Evolutionary conservation across 2,329 filamentous ascomycete species (phyloP).

Genomic region (Apiospora arundinis): DNA sequence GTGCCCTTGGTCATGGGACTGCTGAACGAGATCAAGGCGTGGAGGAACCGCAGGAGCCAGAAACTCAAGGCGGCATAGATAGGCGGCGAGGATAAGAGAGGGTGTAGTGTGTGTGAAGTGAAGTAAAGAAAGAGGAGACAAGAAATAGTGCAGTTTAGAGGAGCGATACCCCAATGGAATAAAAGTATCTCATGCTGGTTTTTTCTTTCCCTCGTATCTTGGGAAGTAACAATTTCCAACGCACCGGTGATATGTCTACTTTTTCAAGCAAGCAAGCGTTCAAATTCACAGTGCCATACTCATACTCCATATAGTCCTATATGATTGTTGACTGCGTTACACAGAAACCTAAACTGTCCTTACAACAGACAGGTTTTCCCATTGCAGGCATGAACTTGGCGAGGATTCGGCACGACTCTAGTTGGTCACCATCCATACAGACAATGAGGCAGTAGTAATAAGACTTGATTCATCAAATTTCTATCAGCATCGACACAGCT

Average conservation of each 20-base stretch:
- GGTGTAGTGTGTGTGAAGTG: neutral
- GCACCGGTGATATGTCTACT: neutral
- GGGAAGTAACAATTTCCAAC: neutral
- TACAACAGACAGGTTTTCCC: no score
- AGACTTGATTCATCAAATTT: no score
- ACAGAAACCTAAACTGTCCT: no score
- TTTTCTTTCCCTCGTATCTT: neutral
- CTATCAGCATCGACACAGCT: no score
- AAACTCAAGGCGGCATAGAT: conserved; percentile 42
- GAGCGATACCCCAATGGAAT: conserved; percentile 1
- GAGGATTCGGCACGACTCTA: no score
- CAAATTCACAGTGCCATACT: neutral
- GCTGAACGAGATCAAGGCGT: conserved; percentile 78
- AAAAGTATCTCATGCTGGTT: neutral
- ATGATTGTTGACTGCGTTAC: no score
- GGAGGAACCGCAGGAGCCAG: conserved; percentile 56
- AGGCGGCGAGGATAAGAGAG: neutral
- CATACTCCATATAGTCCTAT: neutral
- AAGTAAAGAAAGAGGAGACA: no score
- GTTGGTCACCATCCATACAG: no score
- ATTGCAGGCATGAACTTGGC: no score
- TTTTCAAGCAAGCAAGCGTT: neutral
- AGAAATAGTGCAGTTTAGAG: neutral
- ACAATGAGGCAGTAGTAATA: no score
- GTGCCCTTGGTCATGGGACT: conserved; percentile 87